Conservation (phyloP, 2,329 filamentous ascomycete species). For the Coniochaeta prunicola region DNA sequence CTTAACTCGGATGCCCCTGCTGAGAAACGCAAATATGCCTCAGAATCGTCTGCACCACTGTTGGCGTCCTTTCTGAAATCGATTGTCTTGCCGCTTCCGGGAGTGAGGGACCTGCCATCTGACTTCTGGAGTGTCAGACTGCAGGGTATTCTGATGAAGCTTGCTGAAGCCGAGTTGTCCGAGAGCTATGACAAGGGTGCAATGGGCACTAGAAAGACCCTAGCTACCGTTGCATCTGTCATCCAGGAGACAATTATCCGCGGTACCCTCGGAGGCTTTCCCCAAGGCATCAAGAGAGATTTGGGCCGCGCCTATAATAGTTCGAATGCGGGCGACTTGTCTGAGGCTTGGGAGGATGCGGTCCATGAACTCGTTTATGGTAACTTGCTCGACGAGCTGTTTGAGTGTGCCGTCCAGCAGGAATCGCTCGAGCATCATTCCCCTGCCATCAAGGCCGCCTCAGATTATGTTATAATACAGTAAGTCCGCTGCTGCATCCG, state of each 20-base stretch:
- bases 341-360: constrained; percentile 59
- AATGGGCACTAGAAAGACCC: constrained; percentile 65
- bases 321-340: constrained; percentile 51
- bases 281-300: constrained; percentile 15
- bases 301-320: constrained; percentile 44
- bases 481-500: constrained; percentile 30
- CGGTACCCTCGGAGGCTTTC: constrained; percentile 57
- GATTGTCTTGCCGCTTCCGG: constrained; percentile 59
- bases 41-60: constrained; percentile 50
- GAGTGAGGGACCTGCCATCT: constrained; percentile 51
- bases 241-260: constrained; percentile 63
- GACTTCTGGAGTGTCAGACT: constrained; percentile 61
- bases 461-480: constrained; percentile 64
- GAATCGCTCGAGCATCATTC: constrained; percentile 58
- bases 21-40: constrained; percentile 14
- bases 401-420: constrained; percentile 52
- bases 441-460: constrained; percentile 52
- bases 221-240: constrained; percentile 64
- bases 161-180: constrained; percentile 63
- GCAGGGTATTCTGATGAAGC: constrained; percentile 49
- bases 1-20: constrained; percentile 10
- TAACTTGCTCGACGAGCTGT: constrained; percentile 56
- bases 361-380: constrained; percentile 62
- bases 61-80: constrained; percentile 61
- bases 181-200: constrained; percentile 78